Evolutionary conservation across 2,329 filamentous ascomycete genomes (phyloP).

Genomic region (Neofusicoccum umdonicola): DNA sequence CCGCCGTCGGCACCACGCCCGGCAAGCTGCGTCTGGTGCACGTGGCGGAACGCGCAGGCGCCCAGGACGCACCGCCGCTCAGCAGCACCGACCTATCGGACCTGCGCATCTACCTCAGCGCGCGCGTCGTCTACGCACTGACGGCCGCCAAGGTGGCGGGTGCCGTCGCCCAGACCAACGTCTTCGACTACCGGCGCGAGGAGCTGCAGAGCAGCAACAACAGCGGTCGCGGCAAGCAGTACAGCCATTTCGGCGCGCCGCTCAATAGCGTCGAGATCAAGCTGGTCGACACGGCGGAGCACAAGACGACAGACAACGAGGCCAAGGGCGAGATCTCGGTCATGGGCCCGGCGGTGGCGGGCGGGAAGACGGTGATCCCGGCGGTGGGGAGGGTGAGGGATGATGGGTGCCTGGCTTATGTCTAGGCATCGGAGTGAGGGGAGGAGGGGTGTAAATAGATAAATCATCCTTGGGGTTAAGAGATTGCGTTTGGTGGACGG

Average conservation of each 20-base stretch:
- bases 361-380: constrained; percentile 62
- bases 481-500: too few relatives aligned
- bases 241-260: constrained; percentile 77
- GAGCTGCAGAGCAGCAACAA: constrained; percentile 38
- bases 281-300: constrained; percentile 60
- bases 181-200: constrained; percentile 76
- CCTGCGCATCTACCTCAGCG: constrained; percentile 74
- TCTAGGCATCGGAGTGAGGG: neutral
- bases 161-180: constrained; percentile 79
- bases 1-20: constrained; percentile 59
- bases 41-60: constrained; percentile 69
- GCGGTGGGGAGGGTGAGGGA: constrained; percentile 41
- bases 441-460: neutral
- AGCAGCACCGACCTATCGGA: constrained; percentile 72
- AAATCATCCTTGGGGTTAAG: too few relatives aligned
- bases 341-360: constrained; percentile 70
- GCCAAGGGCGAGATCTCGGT: constrained; percentile 61
- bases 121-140: constrained; percentile 81
- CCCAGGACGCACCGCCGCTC: constrained; percentile 57
- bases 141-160: constrained; percentile 82
- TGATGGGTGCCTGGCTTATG: constrained; percentile 16
- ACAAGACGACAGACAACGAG: constrained; percentile 62
- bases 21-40: constrained; percentile 80
- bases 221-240: constrained; percentile 30
- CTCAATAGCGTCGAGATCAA: constrained; percentile 76